Base-by-base conservation (phyloP, 768 basidiomycete species). In the Stropharia rugosoannulata region DNA sequence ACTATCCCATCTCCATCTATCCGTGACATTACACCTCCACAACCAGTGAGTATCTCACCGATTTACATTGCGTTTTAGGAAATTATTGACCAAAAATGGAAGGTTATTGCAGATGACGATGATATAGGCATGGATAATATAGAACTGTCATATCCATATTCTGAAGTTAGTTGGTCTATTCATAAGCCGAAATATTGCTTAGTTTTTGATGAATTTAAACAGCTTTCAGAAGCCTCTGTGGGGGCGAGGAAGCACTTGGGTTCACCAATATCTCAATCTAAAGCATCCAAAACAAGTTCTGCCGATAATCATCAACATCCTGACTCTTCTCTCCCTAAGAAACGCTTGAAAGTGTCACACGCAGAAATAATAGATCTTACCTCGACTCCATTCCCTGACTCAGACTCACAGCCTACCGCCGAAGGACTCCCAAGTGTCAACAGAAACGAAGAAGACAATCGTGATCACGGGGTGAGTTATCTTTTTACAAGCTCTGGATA, bases 271-370 rank as follows among this genome's bases (percentile, higher is more conserved):
- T 7, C 29, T 32, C 29, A 32, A 4, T 32, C 29, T 1, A 32
- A 32, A 7, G 29, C 6, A 32, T 32, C 6, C 5, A 32, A 7
- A 32, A 4, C 29, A 32, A 1, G 1, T 10, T 7, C 9, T 32
- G 29, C 29, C 6, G 22, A 22, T 46, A 15, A 2, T 46, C 5
- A 38, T 49, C 48, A 18, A 16, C 15, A 11, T 16, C 18, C 5
- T 10, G 42, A 43, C 11, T 37, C 32, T 35, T 6, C 5, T 45
- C n/a, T 22, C 45, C 47, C 59, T 15, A 40, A 13, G 6, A 62
- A 62, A 42, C 61, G 61, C 29, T 57, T 38, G 12, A 62, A 62
- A 45, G 22, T 57, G 6, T 52, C 56, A 7, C 53, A 57, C 36
- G 47, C 51, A 10, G 39, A 42, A 8, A 22, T 55, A 11, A 53